Percentiles rank a stretch among this genome's conserved stretches.
Evolutionary conservation across 2,329 filamentous ascomycete genomes (phyloP).

Genomic region (Camillea tinctor): DNA sequence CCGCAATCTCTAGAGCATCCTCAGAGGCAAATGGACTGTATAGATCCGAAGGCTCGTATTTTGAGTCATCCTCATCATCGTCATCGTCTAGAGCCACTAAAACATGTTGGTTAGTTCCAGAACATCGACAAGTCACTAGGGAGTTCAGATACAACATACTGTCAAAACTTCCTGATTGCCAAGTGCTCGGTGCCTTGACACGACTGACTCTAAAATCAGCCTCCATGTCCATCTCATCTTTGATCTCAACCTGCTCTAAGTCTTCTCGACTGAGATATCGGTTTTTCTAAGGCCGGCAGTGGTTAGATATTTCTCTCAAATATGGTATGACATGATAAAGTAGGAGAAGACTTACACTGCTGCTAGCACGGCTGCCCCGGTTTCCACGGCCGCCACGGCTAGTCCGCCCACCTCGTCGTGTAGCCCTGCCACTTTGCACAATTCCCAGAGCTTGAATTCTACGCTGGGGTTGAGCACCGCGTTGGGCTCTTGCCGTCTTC

Average conservation of each 20-base stretch:
- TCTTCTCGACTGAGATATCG: constrained; percentile 2
- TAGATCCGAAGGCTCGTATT: constrained; percentile 31
- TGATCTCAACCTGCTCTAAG: constrained; percentile 12
- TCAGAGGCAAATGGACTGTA: constrained; percentile 29
- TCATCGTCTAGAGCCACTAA: constrained; percentile 8
- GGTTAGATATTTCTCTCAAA: neutral
- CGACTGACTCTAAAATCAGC: constrained; percentile 3
- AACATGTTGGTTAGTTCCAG: constrained; percentile 2
- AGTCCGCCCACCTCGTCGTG: constrained; percentile 15
- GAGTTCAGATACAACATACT: neutral
- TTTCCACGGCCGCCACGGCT: constrained; percentile 11
- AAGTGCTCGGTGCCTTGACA: neutral
- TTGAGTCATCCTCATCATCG: constrained; percentile 22
- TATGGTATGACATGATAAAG: neutral
- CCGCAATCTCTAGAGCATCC: constrained; percentile 27
- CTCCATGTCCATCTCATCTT: constrained; percentile 18
- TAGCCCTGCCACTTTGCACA: constrained; percentile 24
- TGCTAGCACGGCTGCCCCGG: constrained; percentile 18
- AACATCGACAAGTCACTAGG: neutral
- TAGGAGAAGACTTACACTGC: constrained; percentile 16
- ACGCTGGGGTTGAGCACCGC: constrained; percentile 40
- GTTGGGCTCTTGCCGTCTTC: constrained; percentile 71
- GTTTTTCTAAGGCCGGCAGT: neutral
- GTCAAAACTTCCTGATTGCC: constrained; percentile 4
- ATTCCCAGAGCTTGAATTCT: constrained; percentile 20